Evolutionary conservation across 306 rosid genomes (phyloP).

Genomic region (Neltuma alba): DNA sequence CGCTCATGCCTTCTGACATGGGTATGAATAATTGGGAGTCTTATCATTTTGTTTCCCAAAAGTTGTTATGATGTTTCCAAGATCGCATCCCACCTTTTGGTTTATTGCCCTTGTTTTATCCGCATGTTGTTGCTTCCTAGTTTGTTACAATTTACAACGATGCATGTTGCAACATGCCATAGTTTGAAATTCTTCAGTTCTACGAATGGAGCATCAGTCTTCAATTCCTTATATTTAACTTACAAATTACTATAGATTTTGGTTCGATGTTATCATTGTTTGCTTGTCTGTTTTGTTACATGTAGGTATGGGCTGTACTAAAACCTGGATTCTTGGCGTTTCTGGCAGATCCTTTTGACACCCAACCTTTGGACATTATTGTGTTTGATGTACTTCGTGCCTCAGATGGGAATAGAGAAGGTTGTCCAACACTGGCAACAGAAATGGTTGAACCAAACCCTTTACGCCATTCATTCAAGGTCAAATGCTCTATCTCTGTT

Average conservation of each 20-base stretch:
- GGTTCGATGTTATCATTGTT: constrained; percentile 25
- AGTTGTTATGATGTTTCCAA: background rate
- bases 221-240: constrained; percentile 8
- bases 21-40: background rate
- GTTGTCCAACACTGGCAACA: constrained; percentile 75
- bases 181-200: constrained; percentile 25
- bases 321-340: constrained; percentile 98
- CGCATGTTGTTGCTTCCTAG: background rate
- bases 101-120: background rate
- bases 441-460: constrained; percentile 90
- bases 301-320: constrained; percentile 95
- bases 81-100: background rate
- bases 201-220: constrained; percentile 15
- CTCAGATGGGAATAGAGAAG: constrained; percentile 84
- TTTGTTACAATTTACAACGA: background rate
- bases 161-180: background rate
- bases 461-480: constrained; percentile 87
- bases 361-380: constrained; percentile 88
- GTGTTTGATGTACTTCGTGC: constrained; percentile 90
- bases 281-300: constrained; percentile 32
- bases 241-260: background rate
- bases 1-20: background rate
- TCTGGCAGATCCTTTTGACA: constrained; percentile 85
- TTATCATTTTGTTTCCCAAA: background rate
- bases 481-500: constrained; percentile 42